A percentile compares a stretch with the other conserved stretches of the same genome.
Evolutionary conservation across 176 grass and related monocot genomes (phyloP).

Genomic region (Bothriochloa decipiens): DNA sequence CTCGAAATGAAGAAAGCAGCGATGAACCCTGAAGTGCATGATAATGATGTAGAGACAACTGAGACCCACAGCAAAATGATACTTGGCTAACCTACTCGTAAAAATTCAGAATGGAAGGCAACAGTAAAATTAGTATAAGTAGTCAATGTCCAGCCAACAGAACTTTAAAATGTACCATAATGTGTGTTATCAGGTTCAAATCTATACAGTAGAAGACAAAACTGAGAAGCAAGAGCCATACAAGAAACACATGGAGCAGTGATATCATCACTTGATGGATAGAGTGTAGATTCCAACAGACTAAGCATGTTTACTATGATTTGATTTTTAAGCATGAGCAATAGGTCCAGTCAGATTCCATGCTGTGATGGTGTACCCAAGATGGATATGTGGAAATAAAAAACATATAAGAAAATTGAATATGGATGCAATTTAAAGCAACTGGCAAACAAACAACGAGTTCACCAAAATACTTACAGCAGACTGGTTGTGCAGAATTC

Average conservation of each 20-base stretch:
- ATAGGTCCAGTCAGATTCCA: background rate
- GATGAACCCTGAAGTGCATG: slow-evolving; percentile 57
- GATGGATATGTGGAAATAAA: background rate
- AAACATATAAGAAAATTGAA: slow-evolving; percentile 10
- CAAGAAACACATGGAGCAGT: background rate
- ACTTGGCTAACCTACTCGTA: background rate
- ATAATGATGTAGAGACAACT: slow-evolving; percentile 11
- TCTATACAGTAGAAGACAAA: background rate
- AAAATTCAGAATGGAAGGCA: background rate
- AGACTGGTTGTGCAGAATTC: slow-evolving; percentile 59
- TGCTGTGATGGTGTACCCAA: background rate
- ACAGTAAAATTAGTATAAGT: background rate
- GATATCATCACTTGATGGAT: background rate
- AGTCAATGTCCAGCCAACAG: background rate
- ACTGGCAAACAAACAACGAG: background rate
- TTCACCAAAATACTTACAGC: slow-evolving; percentile 55
- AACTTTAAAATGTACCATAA: background rate
- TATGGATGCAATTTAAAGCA: background rate
- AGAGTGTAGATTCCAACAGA: background rate
- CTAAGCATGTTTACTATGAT: slow-evolving; percentile 1
- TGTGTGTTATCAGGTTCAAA: background rate
- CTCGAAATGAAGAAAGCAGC: slow-evolving; percentile 54
- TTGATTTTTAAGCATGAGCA: background rate
- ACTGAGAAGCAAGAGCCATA: background rate
- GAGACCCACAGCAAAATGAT: background rate